Base-by-base conservation (phyloP, 352 stramenopile species). In the Phytopythium delawarense region DNA sequence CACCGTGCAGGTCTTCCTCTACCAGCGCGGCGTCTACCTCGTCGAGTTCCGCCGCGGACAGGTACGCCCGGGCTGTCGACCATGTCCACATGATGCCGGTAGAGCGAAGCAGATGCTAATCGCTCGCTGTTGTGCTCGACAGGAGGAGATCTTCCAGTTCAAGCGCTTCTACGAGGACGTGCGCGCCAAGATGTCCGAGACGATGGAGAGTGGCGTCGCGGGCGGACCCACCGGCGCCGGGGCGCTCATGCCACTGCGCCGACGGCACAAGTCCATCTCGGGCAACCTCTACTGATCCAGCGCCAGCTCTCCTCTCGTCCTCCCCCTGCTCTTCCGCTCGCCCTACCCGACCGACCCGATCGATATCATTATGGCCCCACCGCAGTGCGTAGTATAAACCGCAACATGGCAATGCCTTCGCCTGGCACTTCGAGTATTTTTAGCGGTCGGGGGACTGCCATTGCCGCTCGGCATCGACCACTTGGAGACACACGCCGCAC, bases 121-220 rank as follows among this genome's bases (percentile, higher is more conserved):
- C 15, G 11, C 0, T 44, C 5, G 13, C 7, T 30, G 44, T 30
- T 16, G 25, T 39, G 57, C 48, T 21, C 11, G 48, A 51, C 18
- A 94, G 84, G 66, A 93, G 15, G 86, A 95, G 64, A 92, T 93
- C 54, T 95, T 95, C 60, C 72, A 89, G 63, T 95, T 95, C 66
- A 93, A 95, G 65, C 81, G 86, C 49, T 94, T 93, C 59, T 94
- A 92, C 65, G 79, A 94, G 63, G 81, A 89, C 39, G 81, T 94
- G 20, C 84, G 82, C 39, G 71, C 72, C 15, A 75, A 82, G 30
- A 75, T 94, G 34, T 78, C 79, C 8, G 74, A 85, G 65, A 71
- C 73, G 40, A 74, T 81, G 45, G 72, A 85, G n/a, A 61, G 34
- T 56, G 35, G 25, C 13, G 15, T 8, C 20, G 15, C n/a, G 20